Percentiles rank a stretch among this genome's conserved stretches.
Conservation (phyloP, 106 monocot species). For the Cymbidium sinense region DNA sequence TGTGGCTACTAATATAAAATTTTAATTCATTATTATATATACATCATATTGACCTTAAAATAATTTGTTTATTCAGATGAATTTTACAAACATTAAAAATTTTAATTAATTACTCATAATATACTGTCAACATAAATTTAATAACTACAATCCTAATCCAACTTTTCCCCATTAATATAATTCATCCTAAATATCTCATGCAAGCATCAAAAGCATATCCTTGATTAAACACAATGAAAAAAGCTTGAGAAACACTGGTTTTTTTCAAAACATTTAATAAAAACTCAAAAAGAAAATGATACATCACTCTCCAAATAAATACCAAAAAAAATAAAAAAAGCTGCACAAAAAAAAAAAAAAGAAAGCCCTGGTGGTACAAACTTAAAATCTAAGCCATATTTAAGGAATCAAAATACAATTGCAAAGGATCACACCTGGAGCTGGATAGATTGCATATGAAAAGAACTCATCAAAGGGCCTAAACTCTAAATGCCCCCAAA, state of each 20-base stretch:
- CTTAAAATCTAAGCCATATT: not conserved
- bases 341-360: slow-evolving; percentile 2
- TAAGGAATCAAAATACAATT: slow-evolving; percentile 1
- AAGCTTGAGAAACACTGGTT: too few relatives aligned
- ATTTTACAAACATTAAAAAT: too few relatives aligned
- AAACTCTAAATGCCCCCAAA: slow-evolving; percentile 7
- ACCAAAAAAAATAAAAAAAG: not conserved
- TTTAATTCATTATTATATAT: too few relatives aligned
- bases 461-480: slow-evolving; percentile 1
- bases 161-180: too few relatives aligned
- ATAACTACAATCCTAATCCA: too few relatives aligned
- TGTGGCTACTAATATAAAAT: too few relatives aligned
- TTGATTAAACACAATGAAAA: too few relatives aligned
- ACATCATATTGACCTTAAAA: too few relatives aligned
- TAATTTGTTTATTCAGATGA: too few relatives aligned
- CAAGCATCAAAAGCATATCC: not conserved
- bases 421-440: not conserved
- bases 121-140: too few relatives aligned
- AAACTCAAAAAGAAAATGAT: not conserved
- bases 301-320: not conserved
- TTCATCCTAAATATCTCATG: too few relatives aligned
- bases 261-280: not conserved
- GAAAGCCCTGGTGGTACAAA: not conserved
- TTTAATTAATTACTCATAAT: too few relatives aligned
- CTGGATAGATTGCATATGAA: not conserved